Percentiles rank a stretch among this genome's conserved stretches.
Conservation (phyloP, 2,329 filamentous ascomycete species). For the Xylariaceae sp. region DNA sequence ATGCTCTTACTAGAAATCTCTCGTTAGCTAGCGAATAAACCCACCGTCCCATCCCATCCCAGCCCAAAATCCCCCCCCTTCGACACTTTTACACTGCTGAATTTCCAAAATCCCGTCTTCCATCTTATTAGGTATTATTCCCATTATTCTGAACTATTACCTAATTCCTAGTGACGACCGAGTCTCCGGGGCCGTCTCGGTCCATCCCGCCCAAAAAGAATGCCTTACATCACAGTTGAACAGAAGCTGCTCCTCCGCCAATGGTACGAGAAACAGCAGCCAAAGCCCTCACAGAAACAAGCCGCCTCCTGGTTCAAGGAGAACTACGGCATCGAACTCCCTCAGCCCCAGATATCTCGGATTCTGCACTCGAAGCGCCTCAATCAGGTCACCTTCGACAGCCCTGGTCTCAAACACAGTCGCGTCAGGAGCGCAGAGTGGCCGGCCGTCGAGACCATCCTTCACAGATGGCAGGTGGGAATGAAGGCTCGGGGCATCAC, state of each 20-base stretch:
- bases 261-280: background rate
- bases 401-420: background rate
- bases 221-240: background rate
- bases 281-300: background rate
- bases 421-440: background rate
- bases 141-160: background rate
- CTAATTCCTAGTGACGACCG: background rate
- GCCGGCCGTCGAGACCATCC: background rate
- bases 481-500: background rate
- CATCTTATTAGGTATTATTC: background rate
- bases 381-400: background rate
- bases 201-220: background rate
- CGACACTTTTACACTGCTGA: background rate
- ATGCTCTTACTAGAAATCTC: background rate
- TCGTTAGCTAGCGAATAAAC: conserved; percentile 1
- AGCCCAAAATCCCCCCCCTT: background rate
- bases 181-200: background rate
- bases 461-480: background rate
- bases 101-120: background rate
- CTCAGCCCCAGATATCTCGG: background rate
- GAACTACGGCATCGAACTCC: background rate
- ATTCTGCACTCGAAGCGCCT: background rate
- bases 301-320: background rate
- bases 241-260: background rate
- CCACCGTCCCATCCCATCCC: background rate